These are phyloP conservation scores for Termitomyces sp. DNA, from an alignment of 768 basidiomycete species.

Conservation along the genomic window DNA sequence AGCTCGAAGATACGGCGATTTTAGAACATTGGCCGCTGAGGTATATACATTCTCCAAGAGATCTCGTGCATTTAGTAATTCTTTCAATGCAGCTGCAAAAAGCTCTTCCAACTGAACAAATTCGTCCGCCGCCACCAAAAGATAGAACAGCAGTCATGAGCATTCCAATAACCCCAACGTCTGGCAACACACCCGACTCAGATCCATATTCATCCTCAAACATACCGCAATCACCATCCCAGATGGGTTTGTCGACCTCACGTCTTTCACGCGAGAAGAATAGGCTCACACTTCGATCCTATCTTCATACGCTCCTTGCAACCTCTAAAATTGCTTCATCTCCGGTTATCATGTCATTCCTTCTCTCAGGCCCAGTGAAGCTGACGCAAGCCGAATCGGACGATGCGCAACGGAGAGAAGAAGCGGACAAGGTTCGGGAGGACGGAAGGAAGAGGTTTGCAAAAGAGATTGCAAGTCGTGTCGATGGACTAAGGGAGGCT, in stretches of 20 bases:
- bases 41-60: conserved; percentile 32
- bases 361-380: conserved; percentile 70
- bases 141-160: conserved; percentile 74
- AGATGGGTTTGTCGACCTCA: conserved; percentile 26
- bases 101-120: conserved; percentile 77
- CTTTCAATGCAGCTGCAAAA: conserved; percentile 65
- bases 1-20: conserved; percentile 92
- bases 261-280: conserved; percentile 91
- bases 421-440: conserved; percentile 84
- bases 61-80: conserved; percentile 9
- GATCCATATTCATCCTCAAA: background rate
- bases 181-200: conserved; percentile 13
- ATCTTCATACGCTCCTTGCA: conserved; percentile 77
- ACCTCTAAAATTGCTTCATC: conserved; percentile 76
- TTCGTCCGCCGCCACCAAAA: conserved; percentile 84
- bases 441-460: conserved; percentile 86
- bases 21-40: conserved; percentile 82
- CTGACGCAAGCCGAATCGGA: conserved; percentile 71
- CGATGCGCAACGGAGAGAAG: conserved; percentile 77
- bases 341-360: conserved; percentile 81
- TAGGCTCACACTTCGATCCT: conserved; percentile 87
- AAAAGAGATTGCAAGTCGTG: conserved; percentile 78
- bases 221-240: conserved; percentile 17
- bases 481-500: conserved; percentile 81
- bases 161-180: conserved; percentile 34